These are phyloP conservation scores for Kluyveromyces aestuarii DNA, from an alignment of 805 yeast species.

Conservation along the genomic window DNA sequence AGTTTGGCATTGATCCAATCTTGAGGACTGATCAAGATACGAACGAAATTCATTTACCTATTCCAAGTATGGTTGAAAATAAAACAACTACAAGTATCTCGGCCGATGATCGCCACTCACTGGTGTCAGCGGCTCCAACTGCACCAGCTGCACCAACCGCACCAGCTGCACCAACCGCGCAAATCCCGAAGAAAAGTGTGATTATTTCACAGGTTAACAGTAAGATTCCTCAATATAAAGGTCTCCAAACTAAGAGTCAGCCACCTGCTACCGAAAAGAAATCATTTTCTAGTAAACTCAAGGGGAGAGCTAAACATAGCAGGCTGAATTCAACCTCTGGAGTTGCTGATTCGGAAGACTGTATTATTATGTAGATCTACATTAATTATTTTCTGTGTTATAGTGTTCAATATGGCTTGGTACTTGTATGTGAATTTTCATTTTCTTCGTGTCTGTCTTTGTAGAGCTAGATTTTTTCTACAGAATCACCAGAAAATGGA, in stretches of 20 bases:
- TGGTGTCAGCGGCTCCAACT: not conserved
- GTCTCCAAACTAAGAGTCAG: not conserved
- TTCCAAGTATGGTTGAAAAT: slow-evolving; percentile 11
- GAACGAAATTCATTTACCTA: slow-evolving; percentile 15
- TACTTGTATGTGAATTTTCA: not conserved
- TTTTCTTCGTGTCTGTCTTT: not conserved
- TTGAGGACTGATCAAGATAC: slow-evolving; percentile 19
- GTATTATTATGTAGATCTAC: slow-evolving; percentile 11
- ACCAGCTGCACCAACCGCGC: not conserved
- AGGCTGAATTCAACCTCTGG: not conserved
- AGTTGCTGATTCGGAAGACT: slow-evolving; percentile 7
- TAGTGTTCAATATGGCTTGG: not conserved
- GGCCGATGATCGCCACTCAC: not conserved
- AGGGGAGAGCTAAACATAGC: not conserved
- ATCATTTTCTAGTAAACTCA: not conserved
- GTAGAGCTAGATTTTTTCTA: not conserved
- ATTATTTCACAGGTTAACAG: not conserved
- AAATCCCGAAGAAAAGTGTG: not conserved
- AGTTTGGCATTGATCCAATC: slow-evolving; percentile 36
- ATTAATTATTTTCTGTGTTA: not conserved
- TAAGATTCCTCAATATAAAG: not conserved
- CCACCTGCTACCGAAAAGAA: not conserved
- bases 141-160: not conserved
- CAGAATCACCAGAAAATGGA: not conserved
- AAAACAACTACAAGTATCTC: slow-evolving; percentile 3